These are phyloP conservation scores for Candida freyschussii DNA, from an alignment of 1,139 yeast species.

Conservation along the genomic window DNA sequence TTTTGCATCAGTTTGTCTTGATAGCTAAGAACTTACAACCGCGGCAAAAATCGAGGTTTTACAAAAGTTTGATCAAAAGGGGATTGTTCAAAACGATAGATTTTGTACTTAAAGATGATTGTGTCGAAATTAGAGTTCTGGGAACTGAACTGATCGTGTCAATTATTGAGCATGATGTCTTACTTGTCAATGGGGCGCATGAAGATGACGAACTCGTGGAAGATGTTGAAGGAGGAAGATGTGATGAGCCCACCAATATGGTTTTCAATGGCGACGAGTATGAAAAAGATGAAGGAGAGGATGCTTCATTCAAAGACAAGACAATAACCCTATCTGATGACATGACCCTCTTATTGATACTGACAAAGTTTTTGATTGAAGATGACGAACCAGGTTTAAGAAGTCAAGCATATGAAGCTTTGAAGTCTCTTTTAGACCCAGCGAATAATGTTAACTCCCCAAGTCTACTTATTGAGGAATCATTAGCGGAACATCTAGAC, in stretches of 20 bases:
- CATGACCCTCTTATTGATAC: slow-evolving; percentile 54
- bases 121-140: slow-evolving; percentile 50
- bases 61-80: slow-evolving; percentile 53
- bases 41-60: slow-evolving; percentile 61
- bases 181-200: slow-evolving; percentile 42
- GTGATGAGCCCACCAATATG: slow-evolving; percentile 10
- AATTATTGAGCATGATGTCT: slow-evolving; percentile 79
- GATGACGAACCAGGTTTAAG: slow-evolving; percentile 71
- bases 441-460: slow-evolving; percentile 21
- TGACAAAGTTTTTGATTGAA: slow-evolving; percentile 56
- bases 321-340: slow-evolving; percentile 41
- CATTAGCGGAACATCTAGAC: slow-evolving; percentile 35
- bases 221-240: slow-evolving; percentile 6
- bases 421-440: slow-evolving; percentile 67
- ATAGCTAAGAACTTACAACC: slow-evolving; percentile 69
- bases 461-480: slow-evolving; percentile 24
- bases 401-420: slow-evolving; percentile 80
- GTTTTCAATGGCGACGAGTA: slow-evolving; percentile 17
- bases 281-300: slow-evolving; percentile 12
- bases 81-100: slow-evolving; percentile 70
- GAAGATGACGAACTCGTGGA: slow-evolving; percentile 6
- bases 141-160: slow-evolving; percentile 82
- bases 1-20: slow-evolving; percentile 75
- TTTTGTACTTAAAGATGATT: slow-evolving; percentile 64
- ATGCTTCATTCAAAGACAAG: slow-evolving; percentile 4